phyloP scores from a whole-genome alignment of 768 basidiomycete genomes.

The Pulveroboletus sp. region DNA sequence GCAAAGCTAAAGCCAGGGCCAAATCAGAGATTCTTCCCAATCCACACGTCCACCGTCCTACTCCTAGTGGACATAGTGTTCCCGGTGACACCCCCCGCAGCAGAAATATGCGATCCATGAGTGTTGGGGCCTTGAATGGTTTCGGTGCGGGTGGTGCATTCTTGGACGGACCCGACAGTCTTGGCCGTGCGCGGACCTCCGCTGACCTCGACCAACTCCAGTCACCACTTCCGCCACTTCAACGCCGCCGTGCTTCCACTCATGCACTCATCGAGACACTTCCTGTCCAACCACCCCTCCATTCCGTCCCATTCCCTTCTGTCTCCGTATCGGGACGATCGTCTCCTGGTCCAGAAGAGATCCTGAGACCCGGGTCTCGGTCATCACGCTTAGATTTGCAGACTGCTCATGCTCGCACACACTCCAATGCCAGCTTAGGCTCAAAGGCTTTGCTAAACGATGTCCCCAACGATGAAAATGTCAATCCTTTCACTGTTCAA shows the following conservation, averaged over 20 bases:
- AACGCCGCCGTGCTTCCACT: slow-evolving; percentile 50
- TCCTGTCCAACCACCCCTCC: slow-evolving; percentile 38
- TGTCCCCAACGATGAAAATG: slow-evolving; percentile 30
- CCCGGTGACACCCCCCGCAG: slow-evolving; percentile 39
- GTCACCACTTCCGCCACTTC: slow-evolving; percentile 37
- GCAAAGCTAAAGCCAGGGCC: slow-evolving; percentile 38
- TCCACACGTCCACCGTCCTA: slow-evolving; percentile 36
- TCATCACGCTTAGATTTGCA: slow-evolving; percentile 33
- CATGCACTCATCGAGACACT: slow-evolving; percentile 46
- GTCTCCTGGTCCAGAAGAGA: slow-evolving; percentile 45
- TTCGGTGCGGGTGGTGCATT: slow-evolving; percentile 48
- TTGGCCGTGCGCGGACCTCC: slow-evolving; percentile 54
- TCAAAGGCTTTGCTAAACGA: slow-evolving; percentile 45
- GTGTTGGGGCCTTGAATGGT: slow-evolving; percentile 60
- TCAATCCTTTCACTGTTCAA: slow-evolving; percentile 34
- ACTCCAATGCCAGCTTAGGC: slow-evolving; percentile 51
- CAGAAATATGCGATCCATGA: slow-evolving; percentile 58
- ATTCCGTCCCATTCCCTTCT: slow-evolving; percentile 66
- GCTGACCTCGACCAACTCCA: slow-evolving; percentile 53
- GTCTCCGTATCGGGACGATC: slow-evolving; percentile 45
- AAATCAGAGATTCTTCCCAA: slow-evolving; percentile 42
- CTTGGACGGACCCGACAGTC: slow-evolving; percentile 35
- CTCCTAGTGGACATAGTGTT: slow-evolving; percentile 44
- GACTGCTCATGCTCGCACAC: slow-evolving; percentile 40
- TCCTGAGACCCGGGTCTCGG: slow-evolving; percentile 33